Percentiles rank a stretch among this genome's conserved stretches.
These are phyloP conservation scores for Fonsecaea monophora DNA, from an alignment of 2,329 filamentous ascomycete genomes.

Conservation along the genomic window DNA sequence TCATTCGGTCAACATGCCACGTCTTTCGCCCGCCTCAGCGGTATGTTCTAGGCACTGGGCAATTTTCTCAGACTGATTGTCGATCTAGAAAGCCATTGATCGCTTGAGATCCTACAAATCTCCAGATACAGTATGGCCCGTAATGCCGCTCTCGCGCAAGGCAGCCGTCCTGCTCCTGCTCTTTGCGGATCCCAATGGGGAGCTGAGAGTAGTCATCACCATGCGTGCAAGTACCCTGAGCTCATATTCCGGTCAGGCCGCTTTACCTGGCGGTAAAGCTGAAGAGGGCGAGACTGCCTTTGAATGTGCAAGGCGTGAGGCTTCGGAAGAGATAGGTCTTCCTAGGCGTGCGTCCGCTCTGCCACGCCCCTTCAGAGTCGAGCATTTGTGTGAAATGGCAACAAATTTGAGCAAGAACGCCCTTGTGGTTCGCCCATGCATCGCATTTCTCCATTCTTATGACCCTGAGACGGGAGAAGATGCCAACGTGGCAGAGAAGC, in stretches of 20 bases:
- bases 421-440: conserved; percentile 75
- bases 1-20: conserved; percentile 32
- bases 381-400: conserved; percentile 85
- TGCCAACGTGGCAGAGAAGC: conserved; percentile 68
- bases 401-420: conserved; percentile 75
- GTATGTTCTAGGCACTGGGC: conserved; percentile 24
- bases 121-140: conserved; percentile 64
- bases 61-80: conserved; percentile 1
- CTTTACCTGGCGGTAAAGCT: conserved; percentile 80
- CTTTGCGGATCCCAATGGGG: conserved; percentile 81
- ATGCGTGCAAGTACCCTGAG: conserved; percentile 66
- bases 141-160: conserved; percentile 67
- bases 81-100: conserved; percentile 57
- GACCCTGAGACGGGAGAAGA: conserved; percentile 51
- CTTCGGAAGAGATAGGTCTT: conserved; percentile 90
- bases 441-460: conserved; percentile 76
- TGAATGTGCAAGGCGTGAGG: conserved; percentile 86
- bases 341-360: conserved; percentile 67
- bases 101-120: conserved; percentile 63
- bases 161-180: conserved; percentile 88
- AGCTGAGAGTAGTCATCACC: conserved; percentile 72
- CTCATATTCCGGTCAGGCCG: conserved; percentile 80
- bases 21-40: conserved; percentile 32
- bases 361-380: conserved; percentile 79
- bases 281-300: conserved; percentile 63